Percentiles rank a stretch among this genome's conserved stretches.
These are phyloP conservation scores for Morella rubra DNA, from an alignment of 306 rosid genomes.

Conservation along the genomic window DNA sequence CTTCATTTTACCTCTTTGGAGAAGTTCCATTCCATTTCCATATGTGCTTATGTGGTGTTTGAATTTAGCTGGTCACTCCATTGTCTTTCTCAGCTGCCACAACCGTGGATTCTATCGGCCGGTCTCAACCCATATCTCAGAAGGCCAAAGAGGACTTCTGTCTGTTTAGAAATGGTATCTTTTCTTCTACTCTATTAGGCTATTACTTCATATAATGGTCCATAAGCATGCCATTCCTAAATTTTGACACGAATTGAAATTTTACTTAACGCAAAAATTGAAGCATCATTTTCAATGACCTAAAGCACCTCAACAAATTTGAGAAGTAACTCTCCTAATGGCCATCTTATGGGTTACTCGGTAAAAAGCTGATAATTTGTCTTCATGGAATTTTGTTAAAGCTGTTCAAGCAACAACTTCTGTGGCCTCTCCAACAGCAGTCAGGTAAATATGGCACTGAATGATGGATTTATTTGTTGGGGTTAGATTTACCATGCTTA, in stretches of 20 bases:
- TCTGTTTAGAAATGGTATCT: constrained; percentile 24
- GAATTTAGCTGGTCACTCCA: neutral
- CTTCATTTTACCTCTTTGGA: neutral
- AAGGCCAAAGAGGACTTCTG: constrained; percentile 28
- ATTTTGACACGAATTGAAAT: neutral
- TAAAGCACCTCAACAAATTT: neutral
- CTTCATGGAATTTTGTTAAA: neutral
- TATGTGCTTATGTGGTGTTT: neutral
- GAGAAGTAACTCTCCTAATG: neutral
- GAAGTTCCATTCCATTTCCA: neutral
- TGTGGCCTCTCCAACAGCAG: constrained; percentile 25
- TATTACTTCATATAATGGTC: neutral
- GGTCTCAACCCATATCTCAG: constrained; percentile 13
- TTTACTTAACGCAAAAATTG: neutral
- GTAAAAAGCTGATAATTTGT: constrained; percentile 6
- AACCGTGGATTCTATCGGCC: constrained; percentile 16
- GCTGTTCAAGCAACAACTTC: constrained; percentile 8
- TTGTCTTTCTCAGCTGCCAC: constrained; percentile 15
- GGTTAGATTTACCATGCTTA: neutral
- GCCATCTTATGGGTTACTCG: neutral
- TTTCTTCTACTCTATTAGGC: neutral
- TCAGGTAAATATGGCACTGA: constrained; percentile 29
- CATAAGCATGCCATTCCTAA: neutral
- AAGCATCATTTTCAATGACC: neutral
- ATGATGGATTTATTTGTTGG: neutral